phyloP scores from a whole-genome alignment of 208 protist genomes.

The Leptomonas seymouri region DNA sequence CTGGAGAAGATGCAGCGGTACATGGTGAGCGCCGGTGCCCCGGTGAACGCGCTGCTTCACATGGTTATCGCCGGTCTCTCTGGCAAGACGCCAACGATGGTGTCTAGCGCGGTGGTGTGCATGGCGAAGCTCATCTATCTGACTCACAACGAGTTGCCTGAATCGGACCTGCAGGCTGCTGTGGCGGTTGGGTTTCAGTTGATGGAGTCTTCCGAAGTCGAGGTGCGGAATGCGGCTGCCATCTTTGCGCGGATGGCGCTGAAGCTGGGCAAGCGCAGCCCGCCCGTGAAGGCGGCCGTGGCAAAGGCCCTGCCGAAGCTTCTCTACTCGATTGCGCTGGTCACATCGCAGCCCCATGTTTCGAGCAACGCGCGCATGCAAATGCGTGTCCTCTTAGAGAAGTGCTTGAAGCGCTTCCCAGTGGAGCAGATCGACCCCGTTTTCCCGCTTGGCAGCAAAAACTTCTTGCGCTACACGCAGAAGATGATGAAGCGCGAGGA shows the following conservation, averaged over 20 bases:
- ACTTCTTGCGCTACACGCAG: slow-evolving; percentile 86
- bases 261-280: slow-evolving; percentile 79
- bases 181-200: slow-evolving; percentile 74
- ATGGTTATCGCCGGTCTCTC: slow-evolving; percentile 79
- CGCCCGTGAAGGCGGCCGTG: slow-evolving; percentile 52
- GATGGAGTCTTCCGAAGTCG: slow-evolving; percentile 69
- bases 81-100: slow-evolving; percentile 74
- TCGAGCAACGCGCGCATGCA: slow-evolving; percentile 82
- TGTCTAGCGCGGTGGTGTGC: slow-evolving; percentile 81
- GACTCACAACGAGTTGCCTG: slow-evolving; percentile 63
- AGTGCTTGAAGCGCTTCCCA: slow-evolving; percentile 84
- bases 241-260: slow-evolving; percentile 87
- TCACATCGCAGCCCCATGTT: slow-evolving; percentile 80
- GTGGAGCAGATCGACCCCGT: slow-evolving; percentile 76
- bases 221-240: slow-evolving; percentile 72
- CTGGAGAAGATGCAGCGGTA: slow-evolving; percentile 91
- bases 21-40: slow-evolving; percentile 50
- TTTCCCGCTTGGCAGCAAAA: slow-evolving; percentile 86
- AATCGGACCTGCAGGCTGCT: slow-evolving; percentile 61
- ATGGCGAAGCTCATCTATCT: slow-evolving; percentile 86
- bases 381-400: slow-evolving; percentile 83
- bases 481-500: slow-evolving; percentile 85
- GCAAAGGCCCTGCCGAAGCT: slow-evolving; percentile 69
- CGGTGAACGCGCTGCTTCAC: slow-evolving; percentile 74
- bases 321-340: slow-evolving; percentile 78